These are phyloP conservation scores for Sarcodon aspratus DNA, from an alignment of 768 basidiomycete genomes.

Conservation along the genomic window DNA sequence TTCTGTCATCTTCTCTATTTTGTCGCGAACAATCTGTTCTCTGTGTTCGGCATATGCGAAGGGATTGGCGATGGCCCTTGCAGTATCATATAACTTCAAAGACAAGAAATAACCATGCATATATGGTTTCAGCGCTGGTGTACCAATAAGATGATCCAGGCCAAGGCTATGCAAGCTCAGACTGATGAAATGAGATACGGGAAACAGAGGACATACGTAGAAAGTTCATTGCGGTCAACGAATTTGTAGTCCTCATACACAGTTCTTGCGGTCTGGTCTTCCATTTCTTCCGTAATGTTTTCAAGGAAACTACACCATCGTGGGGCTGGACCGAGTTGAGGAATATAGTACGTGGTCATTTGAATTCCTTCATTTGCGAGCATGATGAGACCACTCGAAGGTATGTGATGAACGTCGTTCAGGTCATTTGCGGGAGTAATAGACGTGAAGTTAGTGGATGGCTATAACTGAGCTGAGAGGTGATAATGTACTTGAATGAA, in stretches of 20 bases:
- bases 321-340: conserved; percentile 93
- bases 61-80: conserved; percentile 91
- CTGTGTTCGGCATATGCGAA: conserved; percentile 93
- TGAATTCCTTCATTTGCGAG: conserved; percentile 95
- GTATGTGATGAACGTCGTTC: conserved; percentile 84
- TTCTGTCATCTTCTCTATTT: conserved; percentile 90
- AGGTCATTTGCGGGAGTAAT: conserved; percentile 86
- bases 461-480: conserved; percentile 27
- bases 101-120: conserved; percentile 99
- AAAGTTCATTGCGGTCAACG: conserved; percentile 77
- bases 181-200: background rate
- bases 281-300: conserved; percentile 97
- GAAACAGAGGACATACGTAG: conserved; percentile 43
- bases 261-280: conserved; percentile 68
- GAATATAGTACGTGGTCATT: conserved; percentile 90
- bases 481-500: conserved; percentile 25
- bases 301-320: conserved; percentile 97
- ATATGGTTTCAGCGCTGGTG: conserved; percentile 93
- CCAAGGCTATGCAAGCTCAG: conserved; percentile 50
- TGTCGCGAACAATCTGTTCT: conserved; percentile 76
- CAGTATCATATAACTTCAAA: conserved; percentile 91
- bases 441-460: conserved; percentile 79
- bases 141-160: conserved; percentile 91
- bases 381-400: conserved; percentile 81
- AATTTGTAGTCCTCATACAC: conserved; percentile 98